Evolutionary conservation across 2,329 filamentous ascomycete species (phyloP).

Genomic region (Ophiostoma montium): DNA sequence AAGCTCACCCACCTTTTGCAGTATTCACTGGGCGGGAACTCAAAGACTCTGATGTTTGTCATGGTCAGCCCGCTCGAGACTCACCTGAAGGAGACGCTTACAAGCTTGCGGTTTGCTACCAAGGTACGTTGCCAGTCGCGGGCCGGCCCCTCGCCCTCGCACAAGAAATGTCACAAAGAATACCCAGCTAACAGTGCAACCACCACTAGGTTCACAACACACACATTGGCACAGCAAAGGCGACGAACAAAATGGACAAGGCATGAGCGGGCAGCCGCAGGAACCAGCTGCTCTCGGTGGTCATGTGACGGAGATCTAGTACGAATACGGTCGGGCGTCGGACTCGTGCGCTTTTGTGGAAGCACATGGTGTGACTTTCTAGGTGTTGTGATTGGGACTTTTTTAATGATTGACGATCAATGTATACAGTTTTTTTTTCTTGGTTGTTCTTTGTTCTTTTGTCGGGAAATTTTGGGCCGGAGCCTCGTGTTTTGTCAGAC

Average conservation of each 20-base stretch:
- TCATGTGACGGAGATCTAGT: no score
- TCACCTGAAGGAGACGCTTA: slow-evolving; percentile 84
- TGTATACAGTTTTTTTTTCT: no score
- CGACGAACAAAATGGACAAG: slow-evolving; percentile 42
- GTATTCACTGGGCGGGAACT: slow-evolving; percentile 88
- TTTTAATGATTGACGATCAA: slow-evolving; percentile 5
- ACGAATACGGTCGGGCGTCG: neutral
- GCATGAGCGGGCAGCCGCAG: neutral
- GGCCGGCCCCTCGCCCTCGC: no score
- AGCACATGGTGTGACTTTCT: no score
- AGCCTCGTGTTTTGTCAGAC: no score
- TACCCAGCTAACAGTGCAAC: neutral
- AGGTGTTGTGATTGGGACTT: no score
- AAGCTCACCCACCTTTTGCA: slow-evolving; percentile 93
- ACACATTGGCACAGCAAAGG: slow-evolving; percentile 79
- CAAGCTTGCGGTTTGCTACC: slow-evolving; percentile 87
- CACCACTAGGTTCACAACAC: slow-evolving; percentile 62
- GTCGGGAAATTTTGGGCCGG: no score
- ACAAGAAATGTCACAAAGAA: neutral
- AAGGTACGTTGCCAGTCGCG: slow-evolving; percentile 52
- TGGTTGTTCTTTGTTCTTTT: no score
- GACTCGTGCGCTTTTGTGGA: neutral
- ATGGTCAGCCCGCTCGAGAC: slow-evolving; percentile 90
- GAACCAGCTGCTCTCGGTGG: neutral
- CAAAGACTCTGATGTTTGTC: slow-evolving; percentile 97